Evolutionary conservation across 306 rosid genomes (phyloP).

Genomic region (Inga leiocalycina): DNA sequence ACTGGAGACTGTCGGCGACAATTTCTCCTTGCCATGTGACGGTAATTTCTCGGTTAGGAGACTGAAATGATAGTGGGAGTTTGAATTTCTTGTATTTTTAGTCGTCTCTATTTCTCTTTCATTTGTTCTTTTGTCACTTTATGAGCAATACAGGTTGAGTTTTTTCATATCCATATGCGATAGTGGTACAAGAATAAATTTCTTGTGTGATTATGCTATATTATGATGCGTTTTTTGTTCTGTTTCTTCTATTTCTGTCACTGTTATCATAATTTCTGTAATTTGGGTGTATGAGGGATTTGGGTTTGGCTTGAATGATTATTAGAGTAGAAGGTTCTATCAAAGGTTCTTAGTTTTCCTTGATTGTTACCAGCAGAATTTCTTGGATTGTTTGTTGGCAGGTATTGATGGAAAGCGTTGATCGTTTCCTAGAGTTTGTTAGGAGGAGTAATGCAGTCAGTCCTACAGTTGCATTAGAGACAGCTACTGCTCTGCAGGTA

Average conservation of each 20-base stretch:
- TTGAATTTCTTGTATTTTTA: background rate
- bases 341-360: conserved; percentile 1
- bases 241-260: background rate
- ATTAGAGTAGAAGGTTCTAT: background rate
- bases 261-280: background rate
- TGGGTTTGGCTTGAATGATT: background rate
- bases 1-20: conserved; percentile 92
- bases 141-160: background rate
- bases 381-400: conserved; percentile 40
- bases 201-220: background rate
- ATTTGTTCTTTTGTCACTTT: background rate
- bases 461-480: conserved; percentile 90
- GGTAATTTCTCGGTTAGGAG: conserved; percentile 51
- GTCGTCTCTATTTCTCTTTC: background rate
- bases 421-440: conserved; percentile 81
- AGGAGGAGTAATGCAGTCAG: conserved; percentile 93
- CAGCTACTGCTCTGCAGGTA: conserved; percentile 97
- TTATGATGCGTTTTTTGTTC: background rate
- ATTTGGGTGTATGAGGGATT: background rate
- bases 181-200: background rate
- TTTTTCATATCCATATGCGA: background rate
- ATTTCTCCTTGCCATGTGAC: conserved; percentile 95
- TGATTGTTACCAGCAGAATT: background rate
- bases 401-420: conserved; percentile 84
- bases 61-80: conserved; percentile 9